A percentile compares a stretch with the other conserved stretches of the same genome.
These are phyloP conservation scores for Elaeis oleifera DNA, from an alignment of 202 grass and related monocot species.

Conservation along the genomic window DNA sequence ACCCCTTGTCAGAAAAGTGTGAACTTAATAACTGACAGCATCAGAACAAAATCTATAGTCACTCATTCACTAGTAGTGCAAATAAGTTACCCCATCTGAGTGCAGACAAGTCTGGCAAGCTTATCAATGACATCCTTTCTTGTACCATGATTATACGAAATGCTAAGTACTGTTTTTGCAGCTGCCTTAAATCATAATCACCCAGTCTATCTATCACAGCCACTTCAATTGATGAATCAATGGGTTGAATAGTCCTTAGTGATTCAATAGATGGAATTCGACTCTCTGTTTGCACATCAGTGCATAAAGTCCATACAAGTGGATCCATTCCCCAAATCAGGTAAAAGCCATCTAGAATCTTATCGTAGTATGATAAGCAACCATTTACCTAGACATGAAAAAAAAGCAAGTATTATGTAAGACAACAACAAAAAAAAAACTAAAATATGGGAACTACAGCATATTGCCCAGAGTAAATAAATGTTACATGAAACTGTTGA, in stretches of 20 bases:
- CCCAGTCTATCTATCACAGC: constrained; percentile 48
- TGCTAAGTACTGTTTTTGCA: constrained; percentile 34
- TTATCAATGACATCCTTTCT: constrained; percentile 44
- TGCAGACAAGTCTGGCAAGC: constrained; percentile 23
- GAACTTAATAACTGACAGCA: not conserved
- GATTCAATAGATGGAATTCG: constrained; percentile 65
- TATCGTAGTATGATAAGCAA: constrained; percentile 40
- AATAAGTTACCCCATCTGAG: constrained; percentile 54
- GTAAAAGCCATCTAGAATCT: constrained; percentile 57
- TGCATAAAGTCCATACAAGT: constrained; percentile 70
- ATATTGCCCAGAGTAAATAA: no score
- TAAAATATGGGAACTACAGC: no score
- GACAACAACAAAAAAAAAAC: no score
- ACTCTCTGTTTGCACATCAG: constrained; percentile 11
- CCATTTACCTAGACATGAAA: constrained; percentile 38
- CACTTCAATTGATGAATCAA: constrained; percentile 41
- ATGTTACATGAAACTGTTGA: no score
- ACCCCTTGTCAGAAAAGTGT: constrained; percentile 43
- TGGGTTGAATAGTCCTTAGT: constrained; percentile 33
- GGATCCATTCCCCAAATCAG: constrained; percentile 77
- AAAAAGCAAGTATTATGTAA: no score
- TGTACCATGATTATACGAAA: constrained; percentile 31
- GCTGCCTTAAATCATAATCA: constrained; percentile 53
- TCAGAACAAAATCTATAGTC: not conserved
- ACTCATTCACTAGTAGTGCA: not conserved